phyloP scores from a whole-genome alignment of 2,329 filamentous ascomycete species.

The Zasmidium citrigriseum region DNA sequence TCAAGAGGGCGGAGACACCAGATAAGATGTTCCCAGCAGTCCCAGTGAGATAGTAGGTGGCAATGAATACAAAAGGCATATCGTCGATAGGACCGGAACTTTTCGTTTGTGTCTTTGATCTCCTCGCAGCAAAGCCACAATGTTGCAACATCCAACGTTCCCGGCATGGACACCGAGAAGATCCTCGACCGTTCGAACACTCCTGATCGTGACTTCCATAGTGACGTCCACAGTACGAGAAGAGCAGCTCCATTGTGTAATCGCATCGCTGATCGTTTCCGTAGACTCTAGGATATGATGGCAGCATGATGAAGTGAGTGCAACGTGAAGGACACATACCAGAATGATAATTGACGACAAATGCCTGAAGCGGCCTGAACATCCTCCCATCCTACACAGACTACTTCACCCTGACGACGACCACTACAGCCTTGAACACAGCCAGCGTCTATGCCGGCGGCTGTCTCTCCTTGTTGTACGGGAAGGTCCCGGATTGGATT shows the following conservation, averaged over 20 bases:
- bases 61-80: no score
- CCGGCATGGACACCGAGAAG: slow-evolving; percentile 1
- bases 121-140: neutral
- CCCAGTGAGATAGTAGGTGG: no score
- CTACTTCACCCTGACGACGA: slow-evolving; percentile 2
- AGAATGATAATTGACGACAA: no score
- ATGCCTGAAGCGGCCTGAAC: slow-evolving; percentile 3
- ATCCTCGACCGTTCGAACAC: neutral
- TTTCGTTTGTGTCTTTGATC: no score
- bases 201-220: slow-evolving; percentile 3
- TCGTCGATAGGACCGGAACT: no score
- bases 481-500: slow-evolving; percentile 23
- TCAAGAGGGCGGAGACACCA: no score
- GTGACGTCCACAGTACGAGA: slow-evolving; percentile 1
- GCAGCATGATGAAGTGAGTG: slow-evolving; percentile 1
- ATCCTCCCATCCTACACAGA: slow-evolving; percentile 5
- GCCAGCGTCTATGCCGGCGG: slow-evolving; percentile 4
- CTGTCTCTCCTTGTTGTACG: neutral
- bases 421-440: slow-evolving; percentile 4
- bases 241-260: neutral
- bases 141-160: neutral
- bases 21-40: no score
- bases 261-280: neutral
- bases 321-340: no score
- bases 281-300: slow-evolving; percentile 1